Percentiles rank a stretch among this genome's conserved stretches.
phyloP scores from a whole-genome alignment of 768 basidiomycete species.

The Boletellus ananas region DNA sequence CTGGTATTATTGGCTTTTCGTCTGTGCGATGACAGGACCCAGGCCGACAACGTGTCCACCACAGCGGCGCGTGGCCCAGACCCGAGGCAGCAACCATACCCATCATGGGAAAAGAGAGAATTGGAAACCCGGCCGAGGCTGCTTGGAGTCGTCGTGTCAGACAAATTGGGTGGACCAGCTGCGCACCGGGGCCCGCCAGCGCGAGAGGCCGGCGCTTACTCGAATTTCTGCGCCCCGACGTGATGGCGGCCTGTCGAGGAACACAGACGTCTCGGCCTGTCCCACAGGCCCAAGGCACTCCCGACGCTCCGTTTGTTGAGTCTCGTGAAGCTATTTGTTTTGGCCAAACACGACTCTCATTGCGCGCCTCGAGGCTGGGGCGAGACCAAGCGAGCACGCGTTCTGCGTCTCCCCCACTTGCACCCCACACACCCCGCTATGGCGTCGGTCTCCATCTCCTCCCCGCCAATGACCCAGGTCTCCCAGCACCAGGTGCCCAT shows the following conservation, averaged over 20 bases:
- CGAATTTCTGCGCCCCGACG: conserved; percentile 6
- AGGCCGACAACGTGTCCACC: conserved; percentile 16
- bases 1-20: neutral
- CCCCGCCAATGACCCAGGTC: conserved; percentile 54
- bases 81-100: conserved; percentile 19
- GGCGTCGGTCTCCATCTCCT: conserved; percentile 42
- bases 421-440: conserved; percentile 25
- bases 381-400: conserved; percentile 19
- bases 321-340: conserved; percentile 32
- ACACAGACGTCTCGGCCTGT: conserved; percentile 7
- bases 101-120: conserved; percentile 8
- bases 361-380: conserved; percentile 30
- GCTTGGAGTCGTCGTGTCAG: conserved; percentile 4
- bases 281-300: no score
- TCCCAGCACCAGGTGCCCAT: conserved; percentile 52
- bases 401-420: conserved; percentile 6
- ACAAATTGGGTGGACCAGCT: conserved; percentile 13
- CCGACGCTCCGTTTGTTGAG: no score
- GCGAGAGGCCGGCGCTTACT: neutral
- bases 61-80: conserved; percentile 7
- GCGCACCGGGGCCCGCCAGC: conserved; percentile 10
- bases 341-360: conserved; percentile 26
- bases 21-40: neutral
- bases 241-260: conserved; percentile 5
- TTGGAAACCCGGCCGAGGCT: conserved; percentile 5